Percentiles rank a stretch among this genome's conserved stretches.
phyloP scores from a whole-genome alignment of 225 moss, liverwort and hornwort species.

The Polytrichum formosum region DNA sequence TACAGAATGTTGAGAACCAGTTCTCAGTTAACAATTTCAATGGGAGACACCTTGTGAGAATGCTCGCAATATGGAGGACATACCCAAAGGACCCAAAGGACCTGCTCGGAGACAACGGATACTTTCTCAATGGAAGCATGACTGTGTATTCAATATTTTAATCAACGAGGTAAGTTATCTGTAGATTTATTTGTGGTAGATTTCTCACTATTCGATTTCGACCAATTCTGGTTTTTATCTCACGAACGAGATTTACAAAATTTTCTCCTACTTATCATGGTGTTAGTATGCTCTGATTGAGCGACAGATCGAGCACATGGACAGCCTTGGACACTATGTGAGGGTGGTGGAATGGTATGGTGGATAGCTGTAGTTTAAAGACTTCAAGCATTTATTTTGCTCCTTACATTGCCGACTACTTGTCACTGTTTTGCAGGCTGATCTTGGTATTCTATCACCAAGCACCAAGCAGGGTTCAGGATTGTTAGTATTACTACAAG shows the following conservation, averaged over 20 bases:
- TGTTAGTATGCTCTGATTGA: not conserved
- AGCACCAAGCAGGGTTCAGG: too few species aligned
- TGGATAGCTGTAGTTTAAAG: too few species aligned
- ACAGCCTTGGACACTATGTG: too few species aligned
- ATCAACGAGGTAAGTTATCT: slow-evolving; percentile 30
- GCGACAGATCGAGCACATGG: too few species aligned
- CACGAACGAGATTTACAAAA: not conserved
- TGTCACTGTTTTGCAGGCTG: slow-evolving; percentile 12
- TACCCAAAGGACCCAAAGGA: slow-evolving; percentile 24
- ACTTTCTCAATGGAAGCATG: slow-evolving; percentile 21
- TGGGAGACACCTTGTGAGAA: slow-evolving; percentile 20
- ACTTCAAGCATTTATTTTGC: not conserved
- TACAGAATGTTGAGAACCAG: slow-evolving; percentile 1
- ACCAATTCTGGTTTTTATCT: not conserved
- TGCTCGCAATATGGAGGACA: slow-evolving; percentile 10
- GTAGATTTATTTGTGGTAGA: not conserved
- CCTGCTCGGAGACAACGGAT: slow-evolving; percentile 18
- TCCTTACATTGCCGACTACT: not conserved
- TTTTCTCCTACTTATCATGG: not conserved
- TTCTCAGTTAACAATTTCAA: slow-evolving; percentile 13
- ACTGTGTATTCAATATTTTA: slow-evolving; percentile 4
- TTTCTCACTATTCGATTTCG: not conserved
- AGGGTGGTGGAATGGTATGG: too few species aligned
- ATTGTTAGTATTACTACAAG: not conserved
- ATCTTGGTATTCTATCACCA: not conserved